These are phyloP conservation scores for Drechslerella coelobrocha DNA, from an alignment of 2,329 filamentous ascomycete species.

Conservation along the genomic window DNA sequence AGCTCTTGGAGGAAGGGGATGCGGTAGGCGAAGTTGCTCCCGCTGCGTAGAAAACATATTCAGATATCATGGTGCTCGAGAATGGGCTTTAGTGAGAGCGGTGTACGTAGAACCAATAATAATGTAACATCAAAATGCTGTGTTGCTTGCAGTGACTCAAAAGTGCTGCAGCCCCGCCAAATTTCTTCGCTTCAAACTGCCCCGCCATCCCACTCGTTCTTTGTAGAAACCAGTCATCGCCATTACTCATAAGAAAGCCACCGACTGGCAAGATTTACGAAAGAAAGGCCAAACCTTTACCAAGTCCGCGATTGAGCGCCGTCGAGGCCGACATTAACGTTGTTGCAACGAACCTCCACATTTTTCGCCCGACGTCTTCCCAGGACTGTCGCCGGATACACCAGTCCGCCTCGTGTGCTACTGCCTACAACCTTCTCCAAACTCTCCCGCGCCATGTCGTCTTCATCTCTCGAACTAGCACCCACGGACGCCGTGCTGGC, in stretches of 20 bases:
- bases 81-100: background rate
- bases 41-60: conserved; percentile 33
- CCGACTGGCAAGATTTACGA: background rate
- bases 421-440: background rate
- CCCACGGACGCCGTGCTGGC: conserved; percentile 39
- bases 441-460: conserved; percentile 34
- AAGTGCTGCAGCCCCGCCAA: conserved; percentile 38
- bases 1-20: conserved; percentile 91
- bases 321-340: background rate
- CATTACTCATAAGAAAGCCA: conserved; percentile 1
- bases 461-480: conserved; percentile 38
- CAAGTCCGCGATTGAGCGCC: background rate
- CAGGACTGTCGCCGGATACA: conserved; percentile 21
- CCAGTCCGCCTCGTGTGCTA: conserved; percentile 12
- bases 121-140: conserved; percentile 4
- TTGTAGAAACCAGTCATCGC: background rate
- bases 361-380: conserved; percentile 27
- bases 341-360: conserved; percentile 30
- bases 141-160: conserved; percentile 38
- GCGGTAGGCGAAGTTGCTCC: conserved; percentile 65
- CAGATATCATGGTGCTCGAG: background rate
- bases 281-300: background rate
- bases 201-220: conserved; percentile 37
- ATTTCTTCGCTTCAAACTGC: conserved; percentile 35
- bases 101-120: background rate